Percentiles rank a stretch among this genome's conserved stretches.
phyloP scores from a whole-genome alignment of 768 basidiomycete species.

The Lyophyllum decastes region DNA sequence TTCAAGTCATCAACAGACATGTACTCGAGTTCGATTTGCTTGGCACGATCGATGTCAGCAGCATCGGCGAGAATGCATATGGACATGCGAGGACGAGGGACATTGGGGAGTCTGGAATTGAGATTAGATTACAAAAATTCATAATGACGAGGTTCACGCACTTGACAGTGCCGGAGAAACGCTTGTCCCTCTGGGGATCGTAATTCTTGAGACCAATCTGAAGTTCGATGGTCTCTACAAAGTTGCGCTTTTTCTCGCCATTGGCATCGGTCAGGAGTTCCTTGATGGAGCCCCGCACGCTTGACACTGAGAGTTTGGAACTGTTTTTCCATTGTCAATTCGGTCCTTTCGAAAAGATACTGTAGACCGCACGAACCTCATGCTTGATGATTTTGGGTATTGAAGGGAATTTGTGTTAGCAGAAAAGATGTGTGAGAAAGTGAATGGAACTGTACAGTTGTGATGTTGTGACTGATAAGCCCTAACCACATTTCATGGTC shows the following conservation, averaged over 20 bases:
- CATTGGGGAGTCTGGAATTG: conserved; percentile 78
- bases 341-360: background rate
- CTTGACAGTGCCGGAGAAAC: conserved; percentile 99
- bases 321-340: conserved; percentile 25
- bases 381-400: conserved; percentile 22
- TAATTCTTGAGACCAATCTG: conserved; percentile 99
- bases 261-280: conserved; percentile 83
- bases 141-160: conserved; percentile 33
- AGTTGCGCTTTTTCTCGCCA: conserved; percentile 91
- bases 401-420: conserved; percentile 19
- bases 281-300: conserved; percentile 98
- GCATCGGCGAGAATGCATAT: conserved; percentile 99
- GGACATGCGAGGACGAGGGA: conserved; percentile 98
- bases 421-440: conserved; percentile 12
- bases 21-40: conserved; percentile 97
- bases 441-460: conserved; percentile 30
- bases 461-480: conserved; percentile 20
- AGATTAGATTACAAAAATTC: background rate
- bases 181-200: conserved; percentile 99
- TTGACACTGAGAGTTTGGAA: conserved; percentile 94
- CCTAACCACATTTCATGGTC: conserved; percentile 22
- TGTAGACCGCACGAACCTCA: conserved; percentile 21
- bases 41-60: conserved; percentile 96
- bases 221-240: conserved; percentile 94
- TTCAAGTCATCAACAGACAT: conserved; percentile 99